Evolutionary conservation across 208 protist species (phyloP).

Genomic region (Balamuthia mandrillaris): DNA sequence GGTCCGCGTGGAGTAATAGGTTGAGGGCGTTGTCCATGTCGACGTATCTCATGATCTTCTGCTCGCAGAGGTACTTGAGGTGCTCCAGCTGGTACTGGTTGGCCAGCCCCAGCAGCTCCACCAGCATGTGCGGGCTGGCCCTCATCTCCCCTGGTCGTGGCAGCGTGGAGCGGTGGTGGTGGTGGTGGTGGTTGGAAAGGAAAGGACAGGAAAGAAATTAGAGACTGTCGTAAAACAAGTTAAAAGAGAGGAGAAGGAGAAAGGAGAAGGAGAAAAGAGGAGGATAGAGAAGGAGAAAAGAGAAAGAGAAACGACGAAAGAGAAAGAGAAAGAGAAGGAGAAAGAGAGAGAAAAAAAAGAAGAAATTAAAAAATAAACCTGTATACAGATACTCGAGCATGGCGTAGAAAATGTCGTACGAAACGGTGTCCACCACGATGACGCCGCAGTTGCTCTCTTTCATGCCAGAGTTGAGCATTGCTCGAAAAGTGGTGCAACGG

Average conservation of each 20-base stretch:
- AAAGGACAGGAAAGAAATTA: no score
- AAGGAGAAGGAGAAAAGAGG: no score
- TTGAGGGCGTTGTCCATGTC: conserved; percentile 6
- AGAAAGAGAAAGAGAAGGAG: no score
- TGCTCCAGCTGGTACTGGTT: conserved; percentile 34
- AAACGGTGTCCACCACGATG: not conserved
- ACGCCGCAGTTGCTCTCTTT: not conserved
- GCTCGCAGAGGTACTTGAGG: conserved; percentile 25
- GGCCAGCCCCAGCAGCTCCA: not conserved
- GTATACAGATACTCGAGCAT: conserved; percentile 13
- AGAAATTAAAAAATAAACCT: no score
- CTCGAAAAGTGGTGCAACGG: conserved; percentile 19
- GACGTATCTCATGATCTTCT: conserved; percentile 8
- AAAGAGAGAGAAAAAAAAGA: no score
- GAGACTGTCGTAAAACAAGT: no score
- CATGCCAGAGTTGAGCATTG: conserved; percentile 17
- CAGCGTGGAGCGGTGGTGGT: no score
- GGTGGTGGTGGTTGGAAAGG: no score
- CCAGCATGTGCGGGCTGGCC: not conserved
- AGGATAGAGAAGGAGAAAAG: no score
- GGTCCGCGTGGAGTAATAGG: not conserved
- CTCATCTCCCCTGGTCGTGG: no score
- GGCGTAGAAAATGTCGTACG: conserved; percentile 2
- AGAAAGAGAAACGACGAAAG: no score
- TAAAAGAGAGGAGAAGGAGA: no score